phyloP scores from a whole-genome alignment of 2,329 filamentous ascomycete species.

The Penicillium freii region DNA sequence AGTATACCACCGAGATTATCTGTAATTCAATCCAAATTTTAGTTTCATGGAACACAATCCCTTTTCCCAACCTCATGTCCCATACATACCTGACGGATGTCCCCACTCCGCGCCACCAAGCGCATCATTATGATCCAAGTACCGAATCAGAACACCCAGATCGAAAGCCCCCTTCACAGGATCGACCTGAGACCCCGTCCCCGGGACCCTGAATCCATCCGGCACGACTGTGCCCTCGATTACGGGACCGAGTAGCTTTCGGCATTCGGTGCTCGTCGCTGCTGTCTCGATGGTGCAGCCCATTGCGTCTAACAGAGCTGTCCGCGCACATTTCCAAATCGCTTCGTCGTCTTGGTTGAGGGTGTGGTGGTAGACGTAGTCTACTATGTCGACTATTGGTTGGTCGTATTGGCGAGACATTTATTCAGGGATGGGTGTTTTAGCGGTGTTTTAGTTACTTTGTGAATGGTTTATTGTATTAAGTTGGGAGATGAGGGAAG shows the following conservation, averaged over 20 bases:
- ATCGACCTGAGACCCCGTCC: conserved; percentile 39
- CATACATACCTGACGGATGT: conserved; percentile 39
- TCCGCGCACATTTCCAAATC: conserved; percentile 20
- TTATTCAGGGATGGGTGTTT: neutral
- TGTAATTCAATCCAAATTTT: conserved; percentile 6
- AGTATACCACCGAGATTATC: conserved; percentile 44
- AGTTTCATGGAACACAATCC: neutral
- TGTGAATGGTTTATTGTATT: neutral
- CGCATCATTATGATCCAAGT: conserved; percentile 46
- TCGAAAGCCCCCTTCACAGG: conserved; percentile 42
- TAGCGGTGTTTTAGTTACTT: no score
- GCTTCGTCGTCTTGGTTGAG: conserved; percentile 16
- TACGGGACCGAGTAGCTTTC: conserved; percentile 17
- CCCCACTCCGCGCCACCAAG: conserved; percentile 45
- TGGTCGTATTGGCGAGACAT: conserved; percentile 41
- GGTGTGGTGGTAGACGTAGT: conserved; percentile 24
- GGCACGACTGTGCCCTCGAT: conserved; percentile 20
- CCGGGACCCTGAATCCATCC: conserved; percentile 40
- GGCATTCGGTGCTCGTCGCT: conserved; percentile 20
- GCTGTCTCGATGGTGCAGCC: conserved; percentile 29
- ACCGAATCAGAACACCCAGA: conserved; percentile 40
- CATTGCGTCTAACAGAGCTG: conserved; percentile 27
- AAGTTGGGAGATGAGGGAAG: neutral
- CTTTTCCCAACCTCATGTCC: neutral
- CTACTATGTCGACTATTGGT: conserved; percentile 27